A percentile compares a stretch with the other conserved stretches of the same genome.
phyloP scores from a whole-genome alignment of 2,329 filamentous ascomycete species.

The Ophiostoma sp. region DNA sequence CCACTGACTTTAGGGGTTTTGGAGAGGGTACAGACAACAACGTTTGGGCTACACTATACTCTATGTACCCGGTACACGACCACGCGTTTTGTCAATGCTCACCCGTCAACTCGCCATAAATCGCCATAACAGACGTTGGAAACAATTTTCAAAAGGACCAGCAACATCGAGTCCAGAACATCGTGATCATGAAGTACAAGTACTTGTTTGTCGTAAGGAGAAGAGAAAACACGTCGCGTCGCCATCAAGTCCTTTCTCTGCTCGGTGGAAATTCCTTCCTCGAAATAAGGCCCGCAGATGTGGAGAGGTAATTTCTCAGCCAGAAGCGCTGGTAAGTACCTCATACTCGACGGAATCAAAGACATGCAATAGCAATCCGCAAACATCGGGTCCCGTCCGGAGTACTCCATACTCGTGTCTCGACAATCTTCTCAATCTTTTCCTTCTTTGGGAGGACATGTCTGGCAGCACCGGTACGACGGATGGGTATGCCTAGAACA shows the following conservation, averaged over 20 bases:
- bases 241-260: not conserved
- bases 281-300: not conserved
- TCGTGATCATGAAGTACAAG: not conserved
- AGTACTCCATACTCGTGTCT: not conserved
- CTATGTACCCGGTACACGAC: not conserved
- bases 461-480: not conserved
- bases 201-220: not conserved
- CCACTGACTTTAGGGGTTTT: not conserved
- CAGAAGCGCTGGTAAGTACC: not conserved
- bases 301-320: constrained; percentile 15
- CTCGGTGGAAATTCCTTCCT: not conserved
- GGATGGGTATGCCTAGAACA: not conserved
- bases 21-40: not conserved
- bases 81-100: not conserved
- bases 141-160: not conserved
- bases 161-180: not conserved
- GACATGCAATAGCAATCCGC: not conserved
- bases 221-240: not conserved
- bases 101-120: not conserved
- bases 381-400: not conserved
- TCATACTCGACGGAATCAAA: not conserved
- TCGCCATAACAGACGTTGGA: not conserved
- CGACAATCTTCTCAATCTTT: not conserved
- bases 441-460: not conserved
- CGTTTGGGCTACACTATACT: not conserved